Evolutionary conservation across 176 grass and related monocot genomes (phyloP), one percentile per base, ranked within the genome.

Genomic region (Alloteropsis semialata): DNA sequence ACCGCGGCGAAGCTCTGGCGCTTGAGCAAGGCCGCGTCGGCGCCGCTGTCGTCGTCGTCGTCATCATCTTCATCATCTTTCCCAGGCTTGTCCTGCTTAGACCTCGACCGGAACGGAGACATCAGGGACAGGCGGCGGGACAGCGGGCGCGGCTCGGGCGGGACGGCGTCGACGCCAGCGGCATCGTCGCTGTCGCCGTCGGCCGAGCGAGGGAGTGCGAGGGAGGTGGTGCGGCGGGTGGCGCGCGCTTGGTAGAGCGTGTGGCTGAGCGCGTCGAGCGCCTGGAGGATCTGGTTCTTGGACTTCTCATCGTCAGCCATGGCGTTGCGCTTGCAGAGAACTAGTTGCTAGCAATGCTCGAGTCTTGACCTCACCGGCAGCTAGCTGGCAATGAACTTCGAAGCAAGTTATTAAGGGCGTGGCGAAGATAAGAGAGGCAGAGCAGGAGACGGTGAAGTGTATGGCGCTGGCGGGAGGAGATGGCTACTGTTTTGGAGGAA

Each of bases 221-320:
- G 87, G 13, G 96, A 98, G 10, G 79, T 75, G 16, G 85, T 85
- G 39, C 96, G 88, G 60, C 96, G 96, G 37, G 86, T 78, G 34
- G 61, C 90, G 80, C 90, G 92, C 57, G 89, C 67, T 81, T 98
- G 92, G 89, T 90, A 98, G 13, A 98, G 77, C 17, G 90, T 86
- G 84, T 88, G 91, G 60, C 88, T 98, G 53, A 98, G 88, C 28
- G 87, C 79, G 85, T 95, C 96, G 18, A 98, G 92, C 66, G 93
- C 96, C 5, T 74, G 91, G 67, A 98, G 92, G 54, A 93, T 84
- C 53, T 90, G 90, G 32, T 88, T 80, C 41, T 80, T 89, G 78
- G 86, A 59, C 46, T 87, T 81, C 38, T 45, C 58, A n/a, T 69
- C 62, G 19, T 89, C 87, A 2, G 90, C 87, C 96, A 98, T 98